These are phyloP conservation scores for Heteromeles arbutifolia DNA, from an alignment of 306 rosid genomes.

Conservation along the genomic window DNA sequence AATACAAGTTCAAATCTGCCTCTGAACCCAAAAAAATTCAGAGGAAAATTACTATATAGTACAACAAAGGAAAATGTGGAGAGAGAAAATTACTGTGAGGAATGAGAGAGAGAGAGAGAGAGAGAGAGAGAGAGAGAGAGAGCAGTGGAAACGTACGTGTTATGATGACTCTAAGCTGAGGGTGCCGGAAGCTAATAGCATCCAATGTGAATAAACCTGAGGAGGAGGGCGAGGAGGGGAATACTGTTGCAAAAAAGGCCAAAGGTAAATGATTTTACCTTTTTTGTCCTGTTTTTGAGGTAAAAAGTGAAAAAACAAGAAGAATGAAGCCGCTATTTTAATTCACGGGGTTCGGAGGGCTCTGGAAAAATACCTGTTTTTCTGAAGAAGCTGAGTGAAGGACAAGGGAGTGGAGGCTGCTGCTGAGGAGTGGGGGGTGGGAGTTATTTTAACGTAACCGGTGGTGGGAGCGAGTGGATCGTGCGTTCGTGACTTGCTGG, in stretches of 20 bases:
- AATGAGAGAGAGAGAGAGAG: background rate
- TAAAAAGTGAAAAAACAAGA: background rate
- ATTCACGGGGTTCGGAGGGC: background rate
- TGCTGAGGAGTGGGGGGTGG: background rate
- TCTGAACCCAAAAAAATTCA: background rate
- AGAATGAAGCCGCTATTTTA: background rate
- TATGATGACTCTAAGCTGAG: constrained; percentile 17
- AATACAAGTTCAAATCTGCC: background rate
- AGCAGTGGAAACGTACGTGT: constrained; percentile 9
- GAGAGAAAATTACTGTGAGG: background rate
- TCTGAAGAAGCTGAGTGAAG: background rate
- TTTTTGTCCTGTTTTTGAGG: background rate
- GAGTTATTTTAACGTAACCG: background rate
- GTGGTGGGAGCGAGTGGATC: background rate
- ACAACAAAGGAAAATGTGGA: background rate
- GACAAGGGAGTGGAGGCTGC: background rate
- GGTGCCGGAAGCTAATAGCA: constrained; percentile 11
- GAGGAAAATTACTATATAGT: background rate
- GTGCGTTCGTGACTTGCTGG: background rate
- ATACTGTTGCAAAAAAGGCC: background rate
- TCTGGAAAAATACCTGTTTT: background rate
- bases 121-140: background rate
- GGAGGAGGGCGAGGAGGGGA: background rate
- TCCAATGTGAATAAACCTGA: constrained; percentile 22
- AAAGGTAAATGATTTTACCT: background rate